Evolutionary conservation across 768 basidiomycete species (phyloP), one percentile per base, ranked within the genome.

Genomic region (Pulveroboletus sp.): DNA sequence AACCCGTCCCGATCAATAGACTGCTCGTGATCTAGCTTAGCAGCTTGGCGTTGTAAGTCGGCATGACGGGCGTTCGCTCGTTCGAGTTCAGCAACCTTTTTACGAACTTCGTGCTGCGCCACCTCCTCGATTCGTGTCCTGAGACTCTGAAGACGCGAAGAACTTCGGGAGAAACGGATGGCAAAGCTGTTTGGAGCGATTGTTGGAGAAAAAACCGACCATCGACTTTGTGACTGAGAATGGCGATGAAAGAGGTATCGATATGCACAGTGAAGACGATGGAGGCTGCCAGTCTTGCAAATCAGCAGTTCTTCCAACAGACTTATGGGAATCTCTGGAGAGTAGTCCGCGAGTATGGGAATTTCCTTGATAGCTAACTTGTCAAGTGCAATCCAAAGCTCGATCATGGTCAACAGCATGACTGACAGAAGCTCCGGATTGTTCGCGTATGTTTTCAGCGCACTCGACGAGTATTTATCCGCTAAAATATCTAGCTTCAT

Each of bases 351-450:
- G 8, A 72, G 49, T 5, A 72, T 52, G 3, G 69, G 62, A 15
- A 52, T 63, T 17, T 58, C 48, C 9, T 18, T 42, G 28, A 63
- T 41, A 0, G 52, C 55, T 8, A 66, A 31, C 10, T 54, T 64
- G 48, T 72, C 72, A 8, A 73, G 47, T 0, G 64, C 72, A 10
- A 70, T 48, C 71, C 71, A 72, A 24, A 72, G 65, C 33, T 77
- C 72, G 5, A 64, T 31, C 26, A 43, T 50, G 4, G 63, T 64
- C 39, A 80, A 59, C 39, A 79, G 56, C 70, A 79, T 74, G 1
- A 72, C 47, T 0, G 77, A 78, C 5, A 64, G 39, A 32, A 65
- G 55, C 42, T 78, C 75, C 3, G 75, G 70, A 26, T 68, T 73
- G 8, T 55, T 55, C 9, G 47, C 36, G 41, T 74, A 76, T 3